Conservation (phyloP, 257 asterid genomes). For the Solanum ossicruentum region DNA sequence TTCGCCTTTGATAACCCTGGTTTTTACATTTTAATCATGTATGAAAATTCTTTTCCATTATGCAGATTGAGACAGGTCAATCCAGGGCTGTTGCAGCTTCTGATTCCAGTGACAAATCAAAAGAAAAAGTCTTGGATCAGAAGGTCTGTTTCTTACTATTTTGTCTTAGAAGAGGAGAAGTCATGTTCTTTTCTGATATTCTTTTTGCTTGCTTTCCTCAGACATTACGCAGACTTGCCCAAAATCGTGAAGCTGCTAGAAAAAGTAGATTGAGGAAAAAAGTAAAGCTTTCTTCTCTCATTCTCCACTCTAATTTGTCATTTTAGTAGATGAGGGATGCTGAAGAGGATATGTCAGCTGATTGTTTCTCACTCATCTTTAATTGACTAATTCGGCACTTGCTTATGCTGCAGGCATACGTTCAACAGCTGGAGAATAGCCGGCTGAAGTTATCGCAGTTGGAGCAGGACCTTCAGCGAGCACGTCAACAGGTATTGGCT, state of each 20-base stretch:
- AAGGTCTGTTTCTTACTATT: slow-evolving; percentile 34
- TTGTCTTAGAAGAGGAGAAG: not conserved
- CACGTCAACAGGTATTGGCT: slow-evolving; percentile 51
- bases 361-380: not conserved
- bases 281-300: slow-evolving; percentile 29
- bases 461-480: slow-evolving; percentile 89
- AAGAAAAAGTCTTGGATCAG: slow-evolving; percentile 55
- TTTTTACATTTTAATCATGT: not conserved
- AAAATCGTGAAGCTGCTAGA: slow-evolving; percentile 96
- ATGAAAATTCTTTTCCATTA: slow-evolving; percentile 1
- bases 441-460: slow-evolving; percentile 78
- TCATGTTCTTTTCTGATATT: not conserved
- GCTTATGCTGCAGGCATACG: slow-evolving; percentile 54
- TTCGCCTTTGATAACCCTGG: no score
- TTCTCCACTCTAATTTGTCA: not conserved
- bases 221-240: slow-evolving; percentile 84
- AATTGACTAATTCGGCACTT: not conserved
- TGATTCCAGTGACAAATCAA: slow-evolving; percentile 70
- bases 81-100: slow-evolving; percentile 29
- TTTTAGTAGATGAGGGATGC: not conserved
- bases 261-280: slow-evolving; percentile 88
- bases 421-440: slow-evolving; percentile 92
- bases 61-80: slow-evolving; percentile 67
- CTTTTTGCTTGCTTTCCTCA: slow-evolving; percentile 15
- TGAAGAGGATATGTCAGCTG: not conserved